Base-by-base conservation (phyloP, 1,284 basidiomycete genomes). In the Phaffia rhodozyma region DNA sequence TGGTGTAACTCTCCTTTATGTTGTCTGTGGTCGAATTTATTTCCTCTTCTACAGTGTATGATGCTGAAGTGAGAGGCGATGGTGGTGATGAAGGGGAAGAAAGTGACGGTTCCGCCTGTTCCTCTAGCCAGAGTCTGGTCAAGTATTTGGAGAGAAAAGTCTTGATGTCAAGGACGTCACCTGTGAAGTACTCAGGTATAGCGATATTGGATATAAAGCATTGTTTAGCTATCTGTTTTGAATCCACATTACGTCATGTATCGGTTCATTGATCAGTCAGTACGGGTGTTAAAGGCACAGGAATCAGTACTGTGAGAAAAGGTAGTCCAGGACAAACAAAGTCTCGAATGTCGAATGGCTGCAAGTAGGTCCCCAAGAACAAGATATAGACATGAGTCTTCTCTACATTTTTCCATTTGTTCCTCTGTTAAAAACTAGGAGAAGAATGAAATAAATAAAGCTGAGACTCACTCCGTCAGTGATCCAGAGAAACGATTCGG, bases 201-300 rank as follows among this genome's bases (percentile, higher is more conserved):
- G 79, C 69, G 66, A 84, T 85, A 72, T 83, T 82, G 58, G 86
- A 89, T 70, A 93, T 88, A 74, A 87, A 91, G 72, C 85, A 88
- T 72, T 90, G 86, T 74, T 93, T 78, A 61, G 75, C 71, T 25
- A 75, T 70, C 59, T 60, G 51, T 7, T 6, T 5, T 7, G 13
- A 11, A 43, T 43, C 16, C 13, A 43, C 16, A 2, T 43, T 2
- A 7, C 5, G 5, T 43, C 16, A 16, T 43, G 7, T 11, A 43
- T 43, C 13, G 38, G 13, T 43, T 16, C 7, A 16, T 43, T 11
- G 2, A 16, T 11, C 38, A 43, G 38, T 43, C 13, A 16, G 38
- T 43, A 23, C 9, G 32, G 18, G 30, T 2, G 23, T 11, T 9
- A 52, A 20, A 52, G 21, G 48, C 23, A 30, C 25, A 20, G 16